These are phyloP conservation scores for Geotrichum macrosporum DNA, from an alignment of 1,139 yeast species.

Conservation along the genomic window DNA sequence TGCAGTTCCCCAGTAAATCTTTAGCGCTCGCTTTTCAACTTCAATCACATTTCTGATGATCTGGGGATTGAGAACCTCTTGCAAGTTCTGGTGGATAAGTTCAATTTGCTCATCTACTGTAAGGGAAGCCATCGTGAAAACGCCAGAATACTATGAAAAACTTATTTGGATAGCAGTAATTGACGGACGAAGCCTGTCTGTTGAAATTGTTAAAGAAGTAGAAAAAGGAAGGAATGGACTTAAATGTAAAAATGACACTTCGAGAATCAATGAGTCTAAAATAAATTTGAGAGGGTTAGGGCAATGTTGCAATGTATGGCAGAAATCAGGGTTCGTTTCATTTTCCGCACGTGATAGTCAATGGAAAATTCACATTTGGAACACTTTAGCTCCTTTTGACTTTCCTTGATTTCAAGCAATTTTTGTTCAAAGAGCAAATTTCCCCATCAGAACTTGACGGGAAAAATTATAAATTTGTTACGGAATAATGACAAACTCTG, in stretches of 20 bases:
- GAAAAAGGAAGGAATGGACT: background rate
- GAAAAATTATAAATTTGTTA: background rate
- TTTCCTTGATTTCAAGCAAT: no score
- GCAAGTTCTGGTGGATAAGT: constrained; percentile 78
- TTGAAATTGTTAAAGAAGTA: background rate
- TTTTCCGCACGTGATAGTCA: no score
- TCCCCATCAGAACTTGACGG: no score
- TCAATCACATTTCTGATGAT: constrained; percentile 82
- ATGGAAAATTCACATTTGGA: no score
- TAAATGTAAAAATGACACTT: background rate
- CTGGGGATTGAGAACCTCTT: constrained; percentile 85
- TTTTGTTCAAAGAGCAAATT: no score
- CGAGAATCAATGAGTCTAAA: background rate
- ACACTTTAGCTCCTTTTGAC: no score
- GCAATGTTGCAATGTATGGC: no score
- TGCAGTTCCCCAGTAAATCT: constrained; percentile 84
- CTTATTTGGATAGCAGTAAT: no score
- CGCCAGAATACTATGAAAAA: no score
- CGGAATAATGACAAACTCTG: constrained; percentile 9
- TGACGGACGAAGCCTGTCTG: background rate
- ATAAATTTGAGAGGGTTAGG: background rate
- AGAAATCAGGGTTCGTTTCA: no score
- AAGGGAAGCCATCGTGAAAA: constrained; percentile 20
- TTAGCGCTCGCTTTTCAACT: constrained; percentile 73
- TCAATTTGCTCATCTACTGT: constrained; percentile 63